These are phyloP conservation scores for Gynochthodes officinalis DNA, from an alignment of 257 asterid species.

Conservation along the genomic window DNA sequence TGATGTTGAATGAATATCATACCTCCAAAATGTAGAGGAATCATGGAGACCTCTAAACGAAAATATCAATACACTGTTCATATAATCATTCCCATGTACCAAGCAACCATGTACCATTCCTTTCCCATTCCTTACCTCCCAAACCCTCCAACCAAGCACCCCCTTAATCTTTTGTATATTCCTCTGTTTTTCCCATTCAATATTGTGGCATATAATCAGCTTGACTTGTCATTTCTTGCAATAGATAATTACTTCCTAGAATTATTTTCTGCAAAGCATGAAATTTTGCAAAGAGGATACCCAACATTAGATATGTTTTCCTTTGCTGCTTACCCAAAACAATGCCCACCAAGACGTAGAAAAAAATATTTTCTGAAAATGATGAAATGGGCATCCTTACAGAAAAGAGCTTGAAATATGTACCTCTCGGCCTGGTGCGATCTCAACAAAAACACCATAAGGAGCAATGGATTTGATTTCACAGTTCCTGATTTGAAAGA, in stretches of 20 bases:
- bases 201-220: background rate
- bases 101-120: too few species aligned
- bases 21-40: too few species aligned
- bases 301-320: background rate
- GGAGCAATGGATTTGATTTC: constrained; percentile 88
- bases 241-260: background rate
- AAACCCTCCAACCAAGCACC: too few species aligned
- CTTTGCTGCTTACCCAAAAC: background rate
- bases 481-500: constrained; percentile 60
- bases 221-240: background rate
- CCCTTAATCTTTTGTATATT: background rate
- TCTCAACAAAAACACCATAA: constrained; percentile 90
- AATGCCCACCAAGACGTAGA: background rate
- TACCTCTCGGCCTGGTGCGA: constrained; percentile 98
- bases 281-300: background rate
- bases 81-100: too few species aligned
- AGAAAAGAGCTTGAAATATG: background rate
- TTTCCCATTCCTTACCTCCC: too few species aligned
- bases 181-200: background rate
- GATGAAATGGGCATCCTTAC: background rate
- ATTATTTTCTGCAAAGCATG: background rate
- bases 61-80: too few species aligned
- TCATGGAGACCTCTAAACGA: too few species aligned
- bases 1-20: too few species aligned
- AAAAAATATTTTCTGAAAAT: background rate